Evolutionary conservation across 176 grass and related monocot genomes (phyloP), one percentile per base, ranked within the genome.

Genomic region (Canna indica): DNA sequence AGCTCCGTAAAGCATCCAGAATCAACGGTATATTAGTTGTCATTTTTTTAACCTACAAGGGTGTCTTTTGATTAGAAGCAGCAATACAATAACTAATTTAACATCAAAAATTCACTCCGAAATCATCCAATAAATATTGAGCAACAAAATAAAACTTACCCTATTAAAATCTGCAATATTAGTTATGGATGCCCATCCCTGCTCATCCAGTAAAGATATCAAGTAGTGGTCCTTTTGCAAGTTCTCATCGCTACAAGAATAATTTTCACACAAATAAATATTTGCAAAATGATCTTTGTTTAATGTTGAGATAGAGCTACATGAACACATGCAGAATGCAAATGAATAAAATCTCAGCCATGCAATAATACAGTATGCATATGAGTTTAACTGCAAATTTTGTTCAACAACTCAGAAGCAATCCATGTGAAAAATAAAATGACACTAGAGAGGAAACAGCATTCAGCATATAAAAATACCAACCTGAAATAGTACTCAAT

Each of bases 101-200:
- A 24, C 63, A 24, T 39, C 20, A 72, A 5, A 71, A 24, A n/a
- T 42, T 45, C 22, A 68, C 7, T 56, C 68, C 44, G 34, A 69
- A 27, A 73, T 58, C 38, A 80, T 78, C 22, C 1, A 1, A 60
- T 6, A 60, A 59, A 27, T 59, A 12, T 24, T 45, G 42, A 29
- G 36, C 54, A 59, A 59, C 36, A 73, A 41, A 59, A 78, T 63
- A 82, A 67, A 46, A 4, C 74, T 70, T 88, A 91, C 89, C 71
- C 89, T 85, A 30, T 91, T 88, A 83, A 91, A 91, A 53, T 91
- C 82, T 73, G 85, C 80, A 68, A 91, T 70, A 79, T 88, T 91
- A 27, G 82, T 78, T 76, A 85, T 78, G 38, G 75, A 60, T 81
- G 88, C 85, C 89, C 85, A 91, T 59, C 85, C 89, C 76, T 85